Evolutionary conservation across 495 filamentous ascomycete species (phyloP), one percentile per base, ranked within the genome.

Genomic region (Penicillium ochrochloron): DNA sequence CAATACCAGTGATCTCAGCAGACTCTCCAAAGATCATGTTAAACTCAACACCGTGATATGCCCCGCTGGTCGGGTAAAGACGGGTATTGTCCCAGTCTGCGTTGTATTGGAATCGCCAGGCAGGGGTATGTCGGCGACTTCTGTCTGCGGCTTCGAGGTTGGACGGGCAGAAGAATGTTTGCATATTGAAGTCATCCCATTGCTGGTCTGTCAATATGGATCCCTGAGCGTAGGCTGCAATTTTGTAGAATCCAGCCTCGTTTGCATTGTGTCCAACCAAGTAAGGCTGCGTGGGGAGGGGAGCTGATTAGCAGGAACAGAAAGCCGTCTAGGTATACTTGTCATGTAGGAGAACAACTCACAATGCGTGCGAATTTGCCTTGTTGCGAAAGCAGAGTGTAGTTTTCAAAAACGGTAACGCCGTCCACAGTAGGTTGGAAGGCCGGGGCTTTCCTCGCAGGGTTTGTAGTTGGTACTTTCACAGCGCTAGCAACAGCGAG

Each of bases 51-150:
- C 75, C 78, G 64, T 87, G 84, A 64, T 79, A 85, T 1, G 82
- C 76, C 3, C 80, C 80, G 44, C 76, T 80, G 21, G 67, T 71
- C 1, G 79, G 78, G 42, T 79, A 79, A 25, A 85, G 70, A 8
- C 69, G 67, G 14, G 78, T 72, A 63, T 83, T 84, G 1, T 76
- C 71, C 70, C 80, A 87, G 53, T 79, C 77, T 9, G 77, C 83
- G 48, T 81, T 78, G 62, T 83, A 87, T 46, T 82, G 78, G 61
- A 81, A 85, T 21, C 78, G 77, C 83, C 83, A 87, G 15, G 74
- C 76, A 0, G 84, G 80, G 15, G 76, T 72, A 19, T 64, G 67
- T 33, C 73, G 65, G 9, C 53, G 58, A 29, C 68, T 58, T 8
- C 76, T 76, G 29, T 71, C 72, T 31, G 66, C 70, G 12, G 78